phyloP scores from a whole-genome alignment of 169 alveolate genomes.

The Amoebophrya sp. region DNA sequence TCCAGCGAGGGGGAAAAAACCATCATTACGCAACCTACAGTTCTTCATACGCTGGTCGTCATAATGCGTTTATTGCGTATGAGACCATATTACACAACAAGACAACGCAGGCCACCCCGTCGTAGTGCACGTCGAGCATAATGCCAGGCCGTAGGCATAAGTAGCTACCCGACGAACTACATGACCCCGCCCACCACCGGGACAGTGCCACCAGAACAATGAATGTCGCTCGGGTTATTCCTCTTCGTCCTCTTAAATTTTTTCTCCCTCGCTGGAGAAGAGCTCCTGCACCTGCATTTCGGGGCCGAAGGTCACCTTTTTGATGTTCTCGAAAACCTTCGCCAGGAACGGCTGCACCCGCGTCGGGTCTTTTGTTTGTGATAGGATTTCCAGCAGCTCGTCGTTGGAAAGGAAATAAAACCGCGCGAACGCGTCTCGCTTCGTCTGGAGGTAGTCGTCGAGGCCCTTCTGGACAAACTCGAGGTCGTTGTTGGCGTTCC shows the following conservation, averaged over 20 bases:
- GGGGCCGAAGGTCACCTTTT: conserved; percentile 46
- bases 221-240: no score
- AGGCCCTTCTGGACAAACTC: conserved; percentile 82
- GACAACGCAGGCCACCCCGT: no score
- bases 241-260: neutral
- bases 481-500: conserved; percentile 66
- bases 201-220: no score
- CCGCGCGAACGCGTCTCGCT: conserved; percentile 89
- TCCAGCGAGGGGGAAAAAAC: no score
- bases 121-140: no score
- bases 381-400: conserved; percentile 83
- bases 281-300: conserved; percentile 63
- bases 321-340: conserved; percentile 83
- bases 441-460: conserved; percentile 76
- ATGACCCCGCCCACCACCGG: no score
- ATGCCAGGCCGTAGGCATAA: no score
- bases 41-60: no score
- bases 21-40: no score
- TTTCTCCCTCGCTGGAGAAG: conserved; percentile 73
- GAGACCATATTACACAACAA: no score
- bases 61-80: no score
- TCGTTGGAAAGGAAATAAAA: conserved; percentile 89
- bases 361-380: conserved; percentile 85
- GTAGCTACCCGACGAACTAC: no score
- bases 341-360: conserved; percentile 85